Conservation (phyloP, 2,329 filamentous ascomycete species). For the Pezicula rhizophila region DNA sequence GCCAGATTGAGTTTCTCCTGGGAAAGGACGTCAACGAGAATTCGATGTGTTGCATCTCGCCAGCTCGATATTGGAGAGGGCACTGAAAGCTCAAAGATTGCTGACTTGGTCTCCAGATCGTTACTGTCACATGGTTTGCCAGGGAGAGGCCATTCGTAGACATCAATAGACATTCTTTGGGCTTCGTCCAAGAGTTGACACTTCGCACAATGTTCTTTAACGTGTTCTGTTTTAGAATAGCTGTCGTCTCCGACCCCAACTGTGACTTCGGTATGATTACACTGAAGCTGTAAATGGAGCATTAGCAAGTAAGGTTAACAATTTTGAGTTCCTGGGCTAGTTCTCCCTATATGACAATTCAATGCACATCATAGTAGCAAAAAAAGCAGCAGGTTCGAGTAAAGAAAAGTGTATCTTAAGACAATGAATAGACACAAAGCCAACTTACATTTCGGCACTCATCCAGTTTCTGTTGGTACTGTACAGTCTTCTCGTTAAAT, state of each 20-base stretch:
- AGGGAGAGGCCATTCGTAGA: constrained; percentile 54
- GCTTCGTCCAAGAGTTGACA: constrained; percentile 32
- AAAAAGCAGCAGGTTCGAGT: background rate
- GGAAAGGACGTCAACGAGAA: constrained; percentile 35
- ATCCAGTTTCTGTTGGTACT: constrained; percentile 19
- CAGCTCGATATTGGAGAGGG: constrained; percentile 38
- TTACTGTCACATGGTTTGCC: constrained; percentile 1
- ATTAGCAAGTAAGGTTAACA: no score
- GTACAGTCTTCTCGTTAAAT: constrained; percentile 19
- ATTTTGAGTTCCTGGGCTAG: no score
- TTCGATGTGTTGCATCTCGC: constrained; percentile 40
- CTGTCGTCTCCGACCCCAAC: constrained; percentile 7
- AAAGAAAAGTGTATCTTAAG: no score
- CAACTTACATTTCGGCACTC: background rate
- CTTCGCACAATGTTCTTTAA: constrained; percentile 26
- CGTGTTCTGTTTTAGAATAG: background rate
- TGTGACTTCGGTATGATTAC: background rate
- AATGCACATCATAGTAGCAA: background rate
- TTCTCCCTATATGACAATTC: background rate
- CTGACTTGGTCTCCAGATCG: constrained; percentile 30
- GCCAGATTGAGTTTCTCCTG: background rate
- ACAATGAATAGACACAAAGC: background rate
- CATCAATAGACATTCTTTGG: constrained; percentile 33
- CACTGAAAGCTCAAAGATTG: constrained; percentile 45
- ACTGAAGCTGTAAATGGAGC: background rate